Conservation (phyloP, 306 rosid species). For the Cucurbita maxima region DNA sequence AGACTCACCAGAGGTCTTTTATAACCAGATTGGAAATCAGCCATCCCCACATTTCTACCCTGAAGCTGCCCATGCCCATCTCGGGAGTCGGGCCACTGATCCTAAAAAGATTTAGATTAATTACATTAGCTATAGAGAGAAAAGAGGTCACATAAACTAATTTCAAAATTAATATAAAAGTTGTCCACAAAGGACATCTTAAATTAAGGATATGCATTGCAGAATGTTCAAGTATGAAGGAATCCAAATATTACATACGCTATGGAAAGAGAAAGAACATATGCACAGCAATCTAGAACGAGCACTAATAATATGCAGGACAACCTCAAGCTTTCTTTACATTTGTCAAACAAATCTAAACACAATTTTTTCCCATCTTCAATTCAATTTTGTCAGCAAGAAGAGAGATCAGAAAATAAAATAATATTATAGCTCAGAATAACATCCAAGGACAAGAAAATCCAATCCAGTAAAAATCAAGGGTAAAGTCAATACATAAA, state of each 20-base stretch:
- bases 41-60: constrained; percentile 38
- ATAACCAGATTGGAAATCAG: constrained; percentile 48
- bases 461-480: background rate
- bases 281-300: background rate
- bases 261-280: background rate
- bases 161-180: constrained; percentile 8
- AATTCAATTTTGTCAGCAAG: background rate
- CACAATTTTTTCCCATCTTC: background rate
- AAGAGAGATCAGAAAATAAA: background rate
- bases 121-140: constrained; percentile 12
- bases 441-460: background rate
- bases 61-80: constrained; percentile 63
- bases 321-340: background rate
- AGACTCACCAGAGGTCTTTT: constrained; percentile 59
- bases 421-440: background rate
- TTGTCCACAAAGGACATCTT: background rate
- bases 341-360: background rate
- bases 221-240: background rate
- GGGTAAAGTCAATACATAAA: background rate
- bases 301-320: background rate
- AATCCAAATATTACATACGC: background rate
- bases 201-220: background rate
- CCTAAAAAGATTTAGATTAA: constrained; percentile 31
- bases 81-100: constrained; percentile 49
- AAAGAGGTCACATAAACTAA: constrained; percentile 11